These are phyloP conservation scores for Cinchona pubescens DNA, from an alignment of 257 asterid species.

Conservation along the genomic window DNA sequence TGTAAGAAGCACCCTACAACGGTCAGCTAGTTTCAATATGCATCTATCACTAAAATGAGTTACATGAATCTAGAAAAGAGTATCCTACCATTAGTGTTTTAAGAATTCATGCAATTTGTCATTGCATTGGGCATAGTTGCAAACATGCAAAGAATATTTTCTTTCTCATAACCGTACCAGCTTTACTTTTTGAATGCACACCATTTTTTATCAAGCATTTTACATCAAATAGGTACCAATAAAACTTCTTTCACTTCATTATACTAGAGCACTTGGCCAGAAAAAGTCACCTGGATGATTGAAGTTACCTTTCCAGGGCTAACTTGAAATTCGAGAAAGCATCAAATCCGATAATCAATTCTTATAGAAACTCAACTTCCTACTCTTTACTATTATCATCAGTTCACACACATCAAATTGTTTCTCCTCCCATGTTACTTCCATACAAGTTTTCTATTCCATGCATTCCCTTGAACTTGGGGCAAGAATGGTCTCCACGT, in stretches of 20 bases:
- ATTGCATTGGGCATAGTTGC: background rate
- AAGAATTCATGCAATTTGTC: background rate
- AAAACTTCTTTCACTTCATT: background rate
- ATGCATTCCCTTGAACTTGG: conserved; percentile 62
- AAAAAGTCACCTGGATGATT: conserved; percentile 52
- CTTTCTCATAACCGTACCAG: too few relatives aligned
- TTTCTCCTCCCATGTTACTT: conserved; percentile 69
- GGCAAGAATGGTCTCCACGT: conserved; percentile 63
- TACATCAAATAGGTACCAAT: background rate
- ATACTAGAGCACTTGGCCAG: conserved; percentile 5
- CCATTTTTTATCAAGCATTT: background rate
- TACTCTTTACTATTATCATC: background rate
- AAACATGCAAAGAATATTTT: background rate
- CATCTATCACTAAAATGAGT: background rate
- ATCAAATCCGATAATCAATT: conserved; percentile 11
- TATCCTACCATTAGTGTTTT: background rate
- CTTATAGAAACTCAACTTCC: background rate
- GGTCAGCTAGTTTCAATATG: background rate
- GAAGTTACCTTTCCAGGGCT: conserved; percentile 77
- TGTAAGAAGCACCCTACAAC: background rate
- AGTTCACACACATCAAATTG: conserved; percentile 52
- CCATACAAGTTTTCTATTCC: conserved; percentile 60
- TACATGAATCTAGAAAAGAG: background rate
- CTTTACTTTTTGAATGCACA: background rate
- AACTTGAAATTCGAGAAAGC: conserved; percentile 42